phyloP scores from a whole-genome alignment of 2,329 filamentous ascomycete genomes.

The Canariomyces notabilis region DNA sequence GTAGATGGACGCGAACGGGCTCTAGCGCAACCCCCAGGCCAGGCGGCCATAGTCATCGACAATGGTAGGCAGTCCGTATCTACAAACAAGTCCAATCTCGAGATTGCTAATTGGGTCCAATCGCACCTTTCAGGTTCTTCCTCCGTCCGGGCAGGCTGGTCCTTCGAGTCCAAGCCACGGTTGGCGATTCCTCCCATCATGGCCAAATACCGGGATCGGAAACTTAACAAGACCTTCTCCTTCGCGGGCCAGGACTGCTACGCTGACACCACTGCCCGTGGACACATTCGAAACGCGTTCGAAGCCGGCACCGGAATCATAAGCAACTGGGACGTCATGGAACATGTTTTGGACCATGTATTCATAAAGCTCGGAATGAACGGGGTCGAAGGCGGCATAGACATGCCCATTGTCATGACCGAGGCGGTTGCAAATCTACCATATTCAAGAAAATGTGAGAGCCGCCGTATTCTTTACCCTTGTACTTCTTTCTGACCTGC shows the following conservation, averaged over 20 bases:
- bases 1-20: slow-evolving; percentile 69
- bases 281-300: slow-evolving; percentile 86
- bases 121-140: slow-evolving; percentile 63
- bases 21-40: slow-evolving; percentile 46
- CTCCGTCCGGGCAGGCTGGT: slow-evolving; percentile 88
- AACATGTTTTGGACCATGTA: slow-evolving; percentile 87
- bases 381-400: slow-evolving; percentile 65
- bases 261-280: slow-evolving; percentile 85
- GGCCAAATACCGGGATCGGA: slow-evolving; percentile 92
- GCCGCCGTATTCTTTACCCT: background rate
- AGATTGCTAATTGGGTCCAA: slow-evolving; percentile 19
- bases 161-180: slow-evolving; percentile 78
- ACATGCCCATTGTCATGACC: slow-evolving; percentile 88
- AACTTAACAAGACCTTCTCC: slow-evolving; percentile 83
- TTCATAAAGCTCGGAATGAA: slow-evolving; percentile 93
- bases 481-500: slow-evolving; percentile 21
- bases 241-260: slow-evolving; percentile 93
- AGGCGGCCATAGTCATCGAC: slow-evolving; percentile 89
- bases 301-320: slow-evolving; percentile 87
- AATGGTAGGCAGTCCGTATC: slow-evolving; percentile 67
- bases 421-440: slow-evolving; percentile 87
- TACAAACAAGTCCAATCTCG: background rate
- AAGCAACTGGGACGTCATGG: slow-evolving; percentile 97
- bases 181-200: slow-evolving; percentile 82
- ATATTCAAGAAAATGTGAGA: slow-evolving; percentile 81